Conservation (phyloP, 352 stramenopile species). For the Phytophthora kernoviae region DNA sequence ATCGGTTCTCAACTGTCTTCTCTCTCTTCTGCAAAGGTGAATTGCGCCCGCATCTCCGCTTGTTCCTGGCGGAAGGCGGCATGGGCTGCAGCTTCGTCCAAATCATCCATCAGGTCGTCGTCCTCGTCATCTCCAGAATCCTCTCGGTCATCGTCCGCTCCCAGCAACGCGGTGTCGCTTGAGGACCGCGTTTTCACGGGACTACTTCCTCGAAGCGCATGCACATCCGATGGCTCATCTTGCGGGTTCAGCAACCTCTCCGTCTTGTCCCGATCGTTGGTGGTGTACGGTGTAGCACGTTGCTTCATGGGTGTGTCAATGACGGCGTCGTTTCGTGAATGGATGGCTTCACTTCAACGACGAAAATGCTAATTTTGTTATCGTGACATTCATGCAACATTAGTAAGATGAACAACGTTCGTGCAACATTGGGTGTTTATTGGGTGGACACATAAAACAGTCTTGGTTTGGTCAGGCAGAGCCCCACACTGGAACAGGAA, state of each 20-base stretch:
- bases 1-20: constrained; percentile 38
- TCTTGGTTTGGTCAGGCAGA: background rate
- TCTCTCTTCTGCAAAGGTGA: constrained; percentile 56
- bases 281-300: constrained; percentile 12
- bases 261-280: constrained; percentile 2
- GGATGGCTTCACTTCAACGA: constrained; percentile 8
- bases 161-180: constrained; percentile 6
- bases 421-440: constrained; percentile 9
- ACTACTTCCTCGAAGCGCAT: constrained; percentile 29
- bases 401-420: constrained; percentile 10
- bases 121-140: constrained; percentile 32
- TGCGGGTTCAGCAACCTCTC: background rate
- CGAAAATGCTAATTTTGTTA: no score
- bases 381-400: no score
- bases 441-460: constrained; percentile 13
- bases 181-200: constrained; percentile 23
- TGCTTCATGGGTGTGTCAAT: constrained; percentile 6
- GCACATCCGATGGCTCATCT: constrained; percentile 5
- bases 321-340: constrained; percentile 24
- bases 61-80: constrained; percentile 34
- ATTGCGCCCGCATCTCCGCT: constrained; percentile 46
- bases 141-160: constrained; percentile 11
- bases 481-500: constrained; percentile 21
- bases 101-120: constrained; percentile 32
- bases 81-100: constrained; percentile 42